Evolutionary conservation across 805 yeast species (phyloP), one percentile per base, ranked within the genome.

Genomic region (Schwanniomyces polymorphus): DNA sequence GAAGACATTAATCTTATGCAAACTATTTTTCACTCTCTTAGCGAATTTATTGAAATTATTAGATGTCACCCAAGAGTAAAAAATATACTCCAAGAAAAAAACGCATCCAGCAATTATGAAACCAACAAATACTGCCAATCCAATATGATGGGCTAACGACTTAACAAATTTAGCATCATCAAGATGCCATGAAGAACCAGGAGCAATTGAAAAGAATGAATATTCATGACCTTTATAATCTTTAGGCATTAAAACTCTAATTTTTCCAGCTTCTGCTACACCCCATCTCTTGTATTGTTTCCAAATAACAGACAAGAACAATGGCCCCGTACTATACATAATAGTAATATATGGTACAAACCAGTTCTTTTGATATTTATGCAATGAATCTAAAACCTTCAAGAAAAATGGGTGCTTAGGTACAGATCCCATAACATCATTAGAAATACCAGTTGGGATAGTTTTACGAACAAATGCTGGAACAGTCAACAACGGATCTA

Each of bases 301-400:
- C 91, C 96, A 87, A 56, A 91, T 78, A 29, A 88, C 91, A 17
- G 94, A 85, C 38, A 91, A 74, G 60, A 88, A 91, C 46, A 91
- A 70, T 0, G 97, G 97, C 10, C 97, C 97, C 0, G 97, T 91
- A 10, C 95, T 84, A 60, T 82, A 86, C 97, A 91, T 89, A 64
- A 91, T 90, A 28, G 97, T 90, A 51, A 91, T 72, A 69, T 91
- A 91, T 11, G 97, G 96, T 14, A 89, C 82, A 31, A 86, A 67
- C 87, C 95, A 90, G 65, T 88, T 86, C 40, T 70, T 63, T 55
- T 79, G 75, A 59, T 89, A 82, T 43, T 67, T 74, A 51, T 82
- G 67, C 50, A 91, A 73, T 41, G 79, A 79, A 51, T 85, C 86
- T 50, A 89, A 78, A 14, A 79, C 86, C 59, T 84, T 84, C 41